Base-by-base conservation (phyloP, 2,329 filamentous ascomycete species). In the Camptophora hylomeconis region DNA sequence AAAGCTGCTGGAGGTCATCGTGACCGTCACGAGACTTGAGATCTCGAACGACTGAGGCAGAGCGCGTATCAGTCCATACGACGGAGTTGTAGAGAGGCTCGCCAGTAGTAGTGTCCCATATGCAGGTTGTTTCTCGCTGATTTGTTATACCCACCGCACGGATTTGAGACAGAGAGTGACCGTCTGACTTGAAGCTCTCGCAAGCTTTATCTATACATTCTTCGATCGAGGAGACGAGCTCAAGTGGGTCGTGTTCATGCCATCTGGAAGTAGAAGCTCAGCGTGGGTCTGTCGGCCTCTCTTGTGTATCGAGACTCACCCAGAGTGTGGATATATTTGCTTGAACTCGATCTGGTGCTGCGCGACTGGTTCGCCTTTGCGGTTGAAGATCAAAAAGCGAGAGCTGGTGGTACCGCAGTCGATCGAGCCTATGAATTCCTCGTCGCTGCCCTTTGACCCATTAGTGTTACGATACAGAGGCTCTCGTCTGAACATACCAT, bases 351-450 rank as follows among this genome's bases (percentile, higher is more conserved):
- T 72, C 55, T 87, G 80, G 51, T 87, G 78, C 45, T 69, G 72
- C 15, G 76, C 79, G 16, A 84, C 69, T 2, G 78, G 77, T 36
- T 75, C 70, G 34, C 80, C 80, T 22, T 67, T 55, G 35, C 69
- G 67, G 54, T 87, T 72, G 57, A 89, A 89, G 46, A 89, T 82
- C 41, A 89, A 64, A 56, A 87, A 87, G 23, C 81, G 68, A 14
- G 80, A 78, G 29, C 76, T 83, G 10, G 81, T 87, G 6, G 81
- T 89, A 29, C 81, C 81, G 46, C 86, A 80, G 50, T 89, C 81
- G 45, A 89, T 80, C 42, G 76, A 77, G 32, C 80, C 81, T 35
- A 87, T 72, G 47, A 77, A 86, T 57, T 71, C 70, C 31, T 74
- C 55, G 9, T 15, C 9, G 19, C 19, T 20, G 8, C n/a, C 19